Conservation (phyloP, 306 rosid species). For the Vigna unguiculata region DNA sequence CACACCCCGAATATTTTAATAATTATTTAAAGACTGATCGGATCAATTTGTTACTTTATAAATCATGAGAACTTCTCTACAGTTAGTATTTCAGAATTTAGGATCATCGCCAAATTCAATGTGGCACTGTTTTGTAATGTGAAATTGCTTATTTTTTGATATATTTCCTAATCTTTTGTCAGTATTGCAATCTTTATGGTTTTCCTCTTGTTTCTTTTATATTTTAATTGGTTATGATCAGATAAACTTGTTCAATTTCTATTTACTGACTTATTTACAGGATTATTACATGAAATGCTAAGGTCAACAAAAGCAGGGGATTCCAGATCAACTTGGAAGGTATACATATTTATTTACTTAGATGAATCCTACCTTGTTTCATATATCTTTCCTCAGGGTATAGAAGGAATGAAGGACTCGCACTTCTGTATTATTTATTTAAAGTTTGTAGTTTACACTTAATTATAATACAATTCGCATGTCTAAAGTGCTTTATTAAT, state of each 20-base stretch:
- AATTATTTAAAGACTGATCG: not conserved
- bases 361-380: not conserved
- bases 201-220: not conserved
- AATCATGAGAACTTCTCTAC: conserved; percentile 17
- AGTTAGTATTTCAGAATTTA: conserved; percentile 15
- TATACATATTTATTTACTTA: conserved; percentile 45
- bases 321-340: conserved; percentile 97
- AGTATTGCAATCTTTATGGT: not conserved
- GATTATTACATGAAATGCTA: conserved; percentile 91
- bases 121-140: conserved; percentile 10
- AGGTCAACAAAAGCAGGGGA: conserved; percentile 84
- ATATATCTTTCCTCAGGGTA: conserved; percentile 32
- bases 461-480: not conserved
- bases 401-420: not conserved
- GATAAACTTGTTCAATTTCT: conserved; percentile 27
- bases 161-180: conserved; percentile 20
- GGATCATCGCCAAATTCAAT: not conserved
- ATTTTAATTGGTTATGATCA: conserved; percentile 2
- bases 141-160: conserved; percentile 26
- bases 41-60: conserved; percentile 4
- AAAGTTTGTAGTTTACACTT: conserved; percentile 8
- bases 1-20: not conserved
- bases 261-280: conserved; percentile 52
- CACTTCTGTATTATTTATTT: conserved; percentile 38
- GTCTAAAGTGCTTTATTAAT: conserved; percentile 31